Conservation (phyloP, 164 flowering plant genomes). For the Kingdonia uniflora region DNA sequence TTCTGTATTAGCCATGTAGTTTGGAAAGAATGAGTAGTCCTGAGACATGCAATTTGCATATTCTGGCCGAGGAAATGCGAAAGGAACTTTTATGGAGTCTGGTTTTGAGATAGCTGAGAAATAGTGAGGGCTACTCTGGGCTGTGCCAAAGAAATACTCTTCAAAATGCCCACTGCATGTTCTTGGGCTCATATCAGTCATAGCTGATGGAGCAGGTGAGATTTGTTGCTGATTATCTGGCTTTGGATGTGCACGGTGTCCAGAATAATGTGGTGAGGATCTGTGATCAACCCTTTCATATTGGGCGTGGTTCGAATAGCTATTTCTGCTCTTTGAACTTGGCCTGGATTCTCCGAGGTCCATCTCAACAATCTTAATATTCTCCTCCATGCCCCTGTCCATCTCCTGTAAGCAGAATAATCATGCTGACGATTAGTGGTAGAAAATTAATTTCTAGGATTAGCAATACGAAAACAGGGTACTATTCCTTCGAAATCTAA, state of each 20-base stretch:
- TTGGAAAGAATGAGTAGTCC: conserved; percentile 65
- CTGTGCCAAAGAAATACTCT: conserved; percentile 53
- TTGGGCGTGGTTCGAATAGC: conserved; percentile 40
- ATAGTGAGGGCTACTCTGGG: conserved; percentile 76
- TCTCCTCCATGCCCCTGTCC: conserved; percentile 58
- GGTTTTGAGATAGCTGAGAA: conserved; percentile 49
- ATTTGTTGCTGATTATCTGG: conserved; percentile 34
- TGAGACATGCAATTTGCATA: conserved; percentile 51
- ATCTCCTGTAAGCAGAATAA: conserved; percentile 32
- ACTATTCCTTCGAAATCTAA: no score
- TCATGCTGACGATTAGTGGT: background rate
- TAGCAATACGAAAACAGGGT: no score
- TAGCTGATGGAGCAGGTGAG: conserved; percentile 67
- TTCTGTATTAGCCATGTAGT: conserved; percentile 92
- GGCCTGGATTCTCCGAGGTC: conserved; percentile 47
- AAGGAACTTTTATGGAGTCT: conserved; percentile 35
- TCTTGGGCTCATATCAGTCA: conserved; percentile 68
- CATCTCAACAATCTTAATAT: conserved; percentile 85
- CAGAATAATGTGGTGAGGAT: conserved; percentile 29
- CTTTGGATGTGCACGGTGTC: conserved; percentile 19
- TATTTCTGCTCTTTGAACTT: conserved; percentile 40
- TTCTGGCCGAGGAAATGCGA: conserved; percentile 41
- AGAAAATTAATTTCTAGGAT: no score
- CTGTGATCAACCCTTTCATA: conserved; percentile 37
- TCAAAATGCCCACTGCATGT: conserved; percentile 73